Evolutionary conservation across 1,284 basidiomycete species (phyloP), one percentile per base, ranked within the genome.

Genomic region (Boletus sp.): DNA sequence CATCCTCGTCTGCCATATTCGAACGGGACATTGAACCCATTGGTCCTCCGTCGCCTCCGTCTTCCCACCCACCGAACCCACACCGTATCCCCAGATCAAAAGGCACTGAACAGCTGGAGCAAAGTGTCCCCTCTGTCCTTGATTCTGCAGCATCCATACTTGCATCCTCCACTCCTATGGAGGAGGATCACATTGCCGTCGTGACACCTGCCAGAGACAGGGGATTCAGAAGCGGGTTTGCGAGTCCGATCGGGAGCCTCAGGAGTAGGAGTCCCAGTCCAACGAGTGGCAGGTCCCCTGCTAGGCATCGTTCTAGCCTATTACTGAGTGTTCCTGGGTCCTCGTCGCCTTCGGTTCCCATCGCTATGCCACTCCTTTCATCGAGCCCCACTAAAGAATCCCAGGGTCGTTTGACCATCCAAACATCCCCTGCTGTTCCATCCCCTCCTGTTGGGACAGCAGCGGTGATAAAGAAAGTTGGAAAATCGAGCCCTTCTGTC

Each of bases 1-100:
- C 89, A 0, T 89, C 88, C 0, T 90, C 89, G 0, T 90, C 88
- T 2, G 90, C 90, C 52, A 93, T 92, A 58, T 93, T 93, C 61
- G 90, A 92, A 74, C 85, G 90, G 49, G 90, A 93, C 70, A 91
- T 93, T 64, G 90, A 92, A 67, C 85, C 87, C 27, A 75, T 89
- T 54, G 71, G 60, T 14, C 79, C 84, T 0, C 81, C 83, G 2
- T 82, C 83, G 0, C 75, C 81, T 1, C 75, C 81, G 56, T 75
- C 78, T 63, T 69, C 71, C 60, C 82, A 81, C 69, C 75, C 74
- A 11, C 69, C 71, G 14, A 85, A 89, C 70, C 87, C 90, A 0
- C 90, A 92, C 70, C 83, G 87, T 40, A 89, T 86, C 50, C 83
- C 90, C 0, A 82, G 90, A 44, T 84, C 86, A 33, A 88, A 88